Base-by-base conservation (phyloP, 169 alveolate species). In the Theileria sp. region DNA sequence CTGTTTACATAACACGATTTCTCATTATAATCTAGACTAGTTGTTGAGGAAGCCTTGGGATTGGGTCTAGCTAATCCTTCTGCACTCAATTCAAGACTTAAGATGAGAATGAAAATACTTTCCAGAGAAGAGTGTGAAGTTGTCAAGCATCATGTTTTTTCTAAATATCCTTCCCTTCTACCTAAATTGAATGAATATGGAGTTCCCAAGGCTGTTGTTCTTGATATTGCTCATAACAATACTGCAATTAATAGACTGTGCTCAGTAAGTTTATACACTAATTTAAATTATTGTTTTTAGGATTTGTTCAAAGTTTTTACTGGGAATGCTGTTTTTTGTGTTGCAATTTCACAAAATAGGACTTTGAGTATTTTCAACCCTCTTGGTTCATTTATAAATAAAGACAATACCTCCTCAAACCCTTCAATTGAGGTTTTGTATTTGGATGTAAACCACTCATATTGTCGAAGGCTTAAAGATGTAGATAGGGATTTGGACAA, bases 141-240 rank as follows among this genome's bases (percentile, higher is more conserved):
- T 26, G 65, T 75, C 26, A 73, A 75, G 50, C 60, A 65, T 19
- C 68, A 80, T 15, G 25, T 44, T 12, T 64, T 30, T 8, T 19
- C 74, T 21, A 58, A 58, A 15, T 56, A 36, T 51, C 62, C 34
- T 9, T 25, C 49, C 8, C 79, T 51, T 21, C 1, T 21, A 9
- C 56, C 66, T 60, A 73, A 56, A 69, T 32, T 75, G 51, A 50
- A 12, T 12, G 62, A 60, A 56, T n/a, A 49, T 51, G 69, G 68
- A 5, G 21, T 65, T 21, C 94, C 93, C 5, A 32, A 13, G 32
- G 88, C 80, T 0, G 95, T 93, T 49, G 76, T 94, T 51, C 49
- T 95, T 26, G 98, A 95, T 68, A 95, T 94, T 9, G 95, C 94
- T 8, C 98, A 95, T 75, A 95, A 95, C 73, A 94, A 91, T 61